Evolutionary conservation across 768 basidiomycete species (phyloP), one percentile per base, ranked within the genome.

Genomic region (Fistulinella prunicolor): DNA sequence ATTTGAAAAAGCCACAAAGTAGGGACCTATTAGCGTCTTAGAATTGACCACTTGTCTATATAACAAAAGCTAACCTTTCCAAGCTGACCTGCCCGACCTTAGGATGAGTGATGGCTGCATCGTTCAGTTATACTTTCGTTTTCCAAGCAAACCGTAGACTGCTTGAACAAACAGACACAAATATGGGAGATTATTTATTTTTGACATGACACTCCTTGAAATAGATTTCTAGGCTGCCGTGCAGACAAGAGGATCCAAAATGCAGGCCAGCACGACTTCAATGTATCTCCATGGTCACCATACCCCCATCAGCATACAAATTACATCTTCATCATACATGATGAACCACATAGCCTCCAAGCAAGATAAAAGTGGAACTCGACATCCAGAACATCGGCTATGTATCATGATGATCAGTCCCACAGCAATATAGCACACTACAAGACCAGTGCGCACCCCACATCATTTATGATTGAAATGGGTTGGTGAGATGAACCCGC

Each of bases 1-100:
- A 59, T 89, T 88, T 3, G 92, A 89, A 70, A 97, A 97, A 17
- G 93, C 81, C 42, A 94, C 87, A 60, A 98, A 98, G 69, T 83
- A 96, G 12, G 95, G 95, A 5, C 94, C 95, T 98, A 40, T 4
- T 6, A 6, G 17, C 12, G 13, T 21, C 23, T 46, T 13, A 42
- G 21, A 20, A 22, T 9, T 9, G 10, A 16, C 13, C 12, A 4
- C 4, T 0, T 4, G 17, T 3, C 7, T 19, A 4, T 9, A 28
- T 2, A 17, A 41, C 6, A 13, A 39, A 22, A 13, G 49, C 71
- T 30, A 44, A 84, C 88, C 88, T 71, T 90, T 90, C 88, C 88
- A 90, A 38, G 86, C 86, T n/a, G 88, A 89, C 49, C 88, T 80
- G 44, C 81, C 84, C 6, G 81, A 82, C 49, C 78, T 73, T 42